A percentile compares a stretch with the other conserved stretches of the same genome.
These are phyloP conservation scores for Ceratobasidium sp. DNA, from an alignment of 1,284 basidiomycete species.

Conservation along the genomic window DNA sequence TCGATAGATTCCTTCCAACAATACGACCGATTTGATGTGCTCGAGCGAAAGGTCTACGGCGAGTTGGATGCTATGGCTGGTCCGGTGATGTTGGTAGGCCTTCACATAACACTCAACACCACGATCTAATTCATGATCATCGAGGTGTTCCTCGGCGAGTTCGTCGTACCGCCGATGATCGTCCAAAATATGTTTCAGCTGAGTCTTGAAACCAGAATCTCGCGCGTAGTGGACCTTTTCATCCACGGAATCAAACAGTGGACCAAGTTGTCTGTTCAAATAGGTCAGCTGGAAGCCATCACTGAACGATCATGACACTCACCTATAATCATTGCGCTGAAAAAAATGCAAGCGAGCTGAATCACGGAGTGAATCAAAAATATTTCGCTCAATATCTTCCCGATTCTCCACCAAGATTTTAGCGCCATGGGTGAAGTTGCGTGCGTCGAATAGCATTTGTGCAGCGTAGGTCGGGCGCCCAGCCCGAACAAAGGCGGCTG, in stretches of 20 bases:
- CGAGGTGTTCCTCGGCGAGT: conserved; percentile 26
- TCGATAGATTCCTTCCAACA: conserved; percentile 23
- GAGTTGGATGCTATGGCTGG: not conserved
- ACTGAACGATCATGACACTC: not conserved
- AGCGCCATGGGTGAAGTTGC: conserved; percentile 4
- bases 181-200: conserved; percentile 25
- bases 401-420: conserved; percentile 16
- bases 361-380: conserved; percentile 24
- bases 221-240: conserved; percentile 22
- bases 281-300: not conserved
- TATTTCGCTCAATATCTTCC: not conserved
- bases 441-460: conserved; percentile 26
- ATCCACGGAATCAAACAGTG: conserved; percentile 23
- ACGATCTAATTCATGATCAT: conserved; percentile 4
- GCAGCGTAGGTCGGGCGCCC: conserved; percentile 1
- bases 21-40: conserved; percentile 13
- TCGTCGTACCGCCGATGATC: conserved; percentile 27
- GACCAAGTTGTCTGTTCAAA: not conserved
- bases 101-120: conserved; percentile 12
- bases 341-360: conserved; percentile 25
- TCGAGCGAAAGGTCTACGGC: conserved; percentile 6
- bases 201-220: not conserved
- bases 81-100: conserved; percentile 13
- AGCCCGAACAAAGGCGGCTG: conserved; percentile 6
- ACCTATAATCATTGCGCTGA: conserved; percentile 16